Conservation (phyloP, 2,329 filamentous ascomycete species). For the Magnaporthiopsis incrustans region DNA sequence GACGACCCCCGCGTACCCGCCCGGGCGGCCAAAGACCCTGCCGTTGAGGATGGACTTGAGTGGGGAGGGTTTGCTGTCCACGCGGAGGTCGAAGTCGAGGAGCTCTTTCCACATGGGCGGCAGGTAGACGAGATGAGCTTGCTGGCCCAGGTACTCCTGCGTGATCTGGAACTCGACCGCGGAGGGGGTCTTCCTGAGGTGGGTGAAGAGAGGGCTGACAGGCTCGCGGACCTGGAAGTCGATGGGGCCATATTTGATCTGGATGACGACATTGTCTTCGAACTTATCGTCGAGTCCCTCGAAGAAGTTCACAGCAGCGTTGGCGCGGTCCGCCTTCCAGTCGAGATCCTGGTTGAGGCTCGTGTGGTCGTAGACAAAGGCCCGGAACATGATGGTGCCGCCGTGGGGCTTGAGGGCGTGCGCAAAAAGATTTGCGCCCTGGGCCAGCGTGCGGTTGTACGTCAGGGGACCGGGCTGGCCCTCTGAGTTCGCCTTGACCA, state of each 20-base stretch:
- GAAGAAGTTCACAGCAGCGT: constrained; percentile 62
- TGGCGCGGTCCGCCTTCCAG: constrained; percentile 57
- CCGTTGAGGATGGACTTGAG: constrained; percentile 45
- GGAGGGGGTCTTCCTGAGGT: constrained; percentile 32
- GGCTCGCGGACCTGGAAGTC: constrained; percentile 68
- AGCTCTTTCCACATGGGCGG: constrained; percentile 61
- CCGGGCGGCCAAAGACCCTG: constrained; percentile 46
- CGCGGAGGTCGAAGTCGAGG: constrained; percentile 58
- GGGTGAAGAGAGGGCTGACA: constrained; percentile 54
- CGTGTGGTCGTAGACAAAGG: constrained; percentile 59
- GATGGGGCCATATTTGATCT: constrained; percentile 68
- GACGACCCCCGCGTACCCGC: constrained; percentile 56
- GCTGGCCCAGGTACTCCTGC: constrained; percentile 66
- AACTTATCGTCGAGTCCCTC: constrained; percentile 55
- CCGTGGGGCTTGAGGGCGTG: constrained; percentile 42
- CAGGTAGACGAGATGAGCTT: constrained; percentile 60
- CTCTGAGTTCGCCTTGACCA: constrained; percentile 66
- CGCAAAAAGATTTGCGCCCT: constrained; percentile 64
- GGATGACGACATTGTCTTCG: constrained; percentile 61
- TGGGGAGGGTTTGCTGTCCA: constrained; percentile 35
- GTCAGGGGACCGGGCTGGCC: constrained; percentile 62
- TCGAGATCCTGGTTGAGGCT: constrained; percentile 26
- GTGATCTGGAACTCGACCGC: constrained; percentile 60
- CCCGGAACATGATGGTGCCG: constrained; percentile 61
- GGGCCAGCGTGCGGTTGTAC: constrained; percentile 61